These are phyloP conservation scores for Rhizoclosmatium sp. DNA, from an alignment of 192 early-diverging fungal genomes.

Conservation along the genomic window DNA sequence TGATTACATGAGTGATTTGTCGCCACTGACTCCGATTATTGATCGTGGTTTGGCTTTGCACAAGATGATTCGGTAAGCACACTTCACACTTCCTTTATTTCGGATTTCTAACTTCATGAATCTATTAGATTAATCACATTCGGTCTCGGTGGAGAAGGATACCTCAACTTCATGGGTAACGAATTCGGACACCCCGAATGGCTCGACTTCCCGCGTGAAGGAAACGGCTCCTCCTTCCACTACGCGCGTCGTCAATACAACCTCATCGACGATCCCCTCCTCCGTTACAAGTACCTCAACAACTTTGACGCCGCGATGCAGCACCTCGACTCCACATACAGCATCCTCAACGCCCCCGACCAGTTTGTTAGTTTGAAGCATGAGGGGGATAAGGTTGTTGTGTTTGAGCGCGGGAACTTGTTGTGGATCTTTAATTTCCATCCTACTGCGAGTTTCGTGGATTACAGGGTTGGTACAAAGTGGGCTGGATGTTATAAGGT, in stretches of 20 bases:
- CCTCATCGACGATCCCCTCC: slow-evolving; percentile 82
- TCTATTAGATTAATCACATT: slow-evolving; percentile 77
- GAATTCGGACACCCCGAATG: slow-evolving; percentile 99
- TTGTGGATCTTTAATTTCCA: slow-evolving; percentile 97
- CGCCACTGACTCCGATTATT: slow-evolving; percentile 84
- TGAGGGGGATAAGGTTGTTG: slow-evolving; percentile 91
- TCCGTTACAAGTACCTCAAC: slow-evolving; percentile 94
- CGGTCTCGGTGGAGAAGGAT: slow-evolving; percentile 94
- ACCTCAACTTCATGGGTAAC: slow-evolving; percentile 96
- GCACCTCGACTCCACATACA: slow-evolving; percentile 70
- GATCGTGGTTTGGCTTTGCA: slow-evolving; percentile 94
- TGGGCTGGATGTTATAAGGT: slow-evolving; percentile 74
- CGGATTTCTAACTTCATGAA: not conserved
- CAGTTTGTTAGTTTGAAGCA: slow-evolving; percentile 87
- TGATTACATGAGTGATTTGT: slow-evolving; percentile 87
- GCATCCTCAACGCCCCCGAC: slow-evolving; percentile 55
- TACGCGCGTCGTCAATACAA: slow-evolving; percentile 97
- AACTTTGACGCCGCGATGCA: slow-evolving; percentile 91
- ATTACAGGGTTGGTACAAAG: slow-evolving; percentile 85
- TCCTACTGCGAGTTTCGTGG: slow-evolving; percentile 80
- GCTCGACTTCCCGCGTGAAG: slow-evolving; percentile 96
- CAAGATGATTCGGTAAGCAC: slow-evolving; percentile 85
- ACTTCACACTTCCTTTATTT: not conserved
- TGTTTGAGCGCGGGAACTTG: slow-evolving; percentile 88
- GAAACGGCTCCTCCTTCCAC: slow-evolving; percentile 82